A percentile compares a stretch with the other conserved stretches of the same genome.
Conservation (phyloP, 768 basidiomycete genomes). For the Heimioporus sp. region DNA sequence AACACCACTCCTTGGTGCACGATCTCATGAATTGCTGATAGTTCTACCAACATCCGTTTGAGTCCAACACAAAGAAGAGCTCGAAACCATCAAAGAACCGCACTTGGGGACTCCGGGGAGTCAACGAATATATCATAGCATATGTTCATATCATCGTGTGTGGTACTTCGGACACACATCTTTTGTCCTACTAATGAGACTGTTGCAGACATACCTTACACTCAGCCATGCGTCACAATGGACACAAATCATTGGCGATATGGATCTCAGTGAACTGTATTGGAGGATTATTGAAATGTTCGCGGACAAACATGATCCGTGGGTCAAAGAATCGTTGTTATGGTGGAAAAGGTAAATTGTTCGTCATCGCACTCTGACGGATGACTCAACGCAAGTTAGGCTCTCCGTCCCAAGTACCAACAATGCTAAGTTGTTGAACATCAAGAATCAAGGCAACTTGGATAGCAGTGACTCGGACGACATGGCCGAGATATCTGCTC, state of each 20-base stretch:
- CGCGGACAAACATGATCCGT: not conserved
- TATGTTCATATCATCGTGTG: slow-evolving; percentile 2
- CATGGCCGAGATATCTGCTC: no score
- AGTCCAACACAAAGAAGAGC: not conserved
- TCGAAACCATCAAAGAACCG: slow-evolving; percentile 1
- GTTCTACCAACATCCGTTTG: slow-evolving; percentile 4
- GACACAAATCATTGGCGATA: not conserved
- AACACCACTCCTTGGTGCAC: no score
- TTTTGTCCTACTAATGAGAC: not conserved
- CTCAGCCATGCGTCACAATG: slow-evolving; percentile 2
- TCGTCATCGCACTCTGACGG: not conserved
- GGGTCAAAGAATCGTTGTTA: not conserved
- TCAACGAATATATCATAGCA: not conserved
- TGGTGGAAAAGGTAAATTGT: not conserved
- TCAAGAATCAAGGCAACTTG: no score
- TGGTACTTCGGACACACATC: not conserved
- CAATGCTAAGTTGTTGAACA: no score
- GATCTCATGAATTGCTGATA: not conserved
- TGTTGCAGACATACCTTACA: not conserved
- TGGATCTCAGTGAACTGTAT: not conserved
- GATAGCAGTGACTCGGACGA: no score
- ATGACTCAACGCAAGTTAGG: no score
- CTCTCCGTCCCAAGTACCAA: no score
- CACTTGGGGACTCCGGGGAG: not conserved
- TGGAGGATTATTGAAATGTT: slow-evolving; percentile 2